phyloP scores from a whole-genome alignment of 495 filamentous ascomycete species.

The Penicillium diatomitis region DNA sequence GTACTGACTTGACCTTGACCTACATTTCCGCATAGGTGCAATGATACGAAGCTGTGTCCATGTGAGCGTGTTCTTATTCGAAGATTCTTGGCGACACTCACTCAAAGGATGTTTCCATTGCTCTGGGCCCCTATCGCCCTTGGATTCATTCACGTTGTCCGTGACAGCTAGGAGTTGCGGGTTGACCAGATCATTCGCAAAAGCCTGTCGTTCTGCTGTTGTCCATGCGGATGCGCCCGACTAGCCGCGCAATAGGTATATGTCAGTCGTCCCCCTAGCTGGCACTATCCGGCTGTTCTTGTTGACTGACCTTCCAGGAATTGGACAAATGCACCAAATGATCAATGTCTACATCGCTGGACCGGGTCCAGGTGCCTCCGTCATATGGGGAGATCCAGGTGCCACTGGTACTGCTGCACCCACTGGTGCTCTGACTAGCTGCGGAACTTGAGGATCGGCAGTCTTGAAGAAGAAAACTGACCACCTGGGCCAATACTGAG shows the following conservation, averaged over 20 bases:
- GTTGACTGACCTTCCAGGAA: conserved; percentile 52
- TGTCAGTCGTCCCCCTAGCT: neutral
- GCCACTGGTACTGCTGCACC: conserved; percentile 50
- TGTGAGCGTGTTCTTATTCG: neutral
- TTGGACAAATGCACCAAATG: conserved; percentile 67
- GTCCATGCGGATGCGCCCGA: conserved; percentile 46
- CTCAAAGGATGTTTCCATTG: conserved; percentile 61
- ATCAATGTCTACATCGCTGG: conserved; percentile 64
- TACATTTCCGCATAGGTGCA: conserved; percentile 69
- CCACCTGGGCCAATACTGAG: neutral
- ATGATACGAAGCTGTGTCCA: conserved; percentile 44
- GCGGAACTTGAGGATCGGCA: neutral
- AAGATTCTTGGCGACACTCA: conserved; percentile 12
- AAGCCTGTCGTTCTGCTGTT: conserved; percentile 48
- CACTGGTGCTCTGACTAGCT: conserved; percentile 4
- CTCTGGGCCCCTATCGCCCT: conserved; percentile 62
- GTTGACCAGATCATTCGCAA: conserved; percentile 62
- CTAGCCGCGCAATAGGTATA: conserved; percentile 10
- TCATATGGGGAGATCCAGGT: conserved; percentile 61
- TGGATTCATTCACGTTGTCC: conserved; percentile 60
- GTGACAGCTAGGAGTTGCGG: conserved; percentile 70
- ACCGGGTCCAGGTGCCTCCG: conserved; percentile 55
- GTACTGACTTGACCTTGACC: conserved; percentile 60
- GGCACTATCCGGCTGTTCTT: neutral
- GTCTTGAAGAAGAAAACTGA: neutral